A percentile compares a stretch with the other conserved stretches of the same genome.
Conservation (phyloP, 2,329 filamentous ascomycete genomes). For the Claviceps pazoutovae region DNA sequence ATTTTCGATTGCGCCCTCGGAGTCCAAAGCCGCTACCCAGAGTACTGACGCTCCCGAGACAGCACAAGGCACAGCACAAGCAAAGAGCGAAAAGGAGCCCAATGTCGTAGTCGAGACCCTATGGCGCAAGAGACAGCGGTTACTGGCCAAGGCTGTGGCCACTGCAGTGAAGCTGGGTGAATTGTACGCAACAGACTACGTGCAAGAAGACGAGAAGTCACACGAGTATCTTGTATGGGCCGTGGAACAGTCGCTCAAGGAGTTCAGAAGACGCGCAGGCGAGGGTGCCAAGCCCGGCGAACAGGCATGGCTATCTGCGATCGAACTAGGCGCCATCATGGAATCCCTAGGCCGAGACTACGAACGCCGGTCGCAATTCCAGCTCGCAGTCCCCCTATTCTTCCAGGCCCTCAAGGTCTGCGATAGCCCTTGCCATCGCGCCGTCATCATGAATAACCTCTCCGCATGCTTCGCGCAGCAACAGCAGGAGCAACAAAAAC, state of each 20-base stretch:
- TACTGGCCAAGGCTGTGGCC: slow-evolving; percentile 60
- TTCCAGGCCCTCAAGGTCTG: slow-evolving; percentile 66
- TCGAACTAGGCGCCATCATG: slow-evolving; percentile 59
- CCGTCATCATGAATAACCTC: slow-evolving; percentile 77
- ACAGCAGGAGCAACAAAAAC: neutral
- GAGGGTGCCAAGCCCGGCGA: slow-evolving; percentile 58
- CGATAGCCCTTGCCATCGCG: slow-evolving; percentile 58
- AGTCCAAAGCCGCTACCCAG: neutral
- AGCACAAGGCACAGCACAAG: slow-evolving; percentile 9
- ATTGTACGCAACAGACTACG: slow-evolving; percentile 63
- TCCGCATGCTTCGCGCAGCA: slow-evolving; percentile 61
- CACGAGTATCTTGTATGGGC: slow-evolving; percentile 65
- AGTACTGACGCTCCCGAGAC: neutral
- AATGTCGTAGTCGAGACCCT: slow-evolving; percentile 27
- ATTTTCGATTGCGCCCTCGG: slow-evolving; percentile 1
- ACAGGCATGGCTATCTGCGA: slow-evolving; percentile 54
- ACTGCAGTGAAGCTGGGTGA: slow-evolving; percentile 75
- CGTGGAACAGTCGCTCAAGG: slow-evolving; percentile 64
- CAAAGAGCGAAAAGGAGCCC: neutral
- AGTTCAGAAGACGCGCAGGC: slow-evolving; percentile 52
- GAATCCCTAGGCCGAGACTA: slow-evolving; percentile 70
- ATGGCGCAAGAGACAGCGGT: slow-evolving; percentile 46
- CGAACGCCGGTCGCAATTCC: slow-evolving; percentile 57
- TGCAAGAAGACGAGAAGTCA: slow-evolving; percentile 59
- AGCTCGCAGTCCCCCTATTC: slow-evolving; percentile 74